Conservation (phyloP, 78 protist species). For the Dictyostelium brefeldianum region DNA sequence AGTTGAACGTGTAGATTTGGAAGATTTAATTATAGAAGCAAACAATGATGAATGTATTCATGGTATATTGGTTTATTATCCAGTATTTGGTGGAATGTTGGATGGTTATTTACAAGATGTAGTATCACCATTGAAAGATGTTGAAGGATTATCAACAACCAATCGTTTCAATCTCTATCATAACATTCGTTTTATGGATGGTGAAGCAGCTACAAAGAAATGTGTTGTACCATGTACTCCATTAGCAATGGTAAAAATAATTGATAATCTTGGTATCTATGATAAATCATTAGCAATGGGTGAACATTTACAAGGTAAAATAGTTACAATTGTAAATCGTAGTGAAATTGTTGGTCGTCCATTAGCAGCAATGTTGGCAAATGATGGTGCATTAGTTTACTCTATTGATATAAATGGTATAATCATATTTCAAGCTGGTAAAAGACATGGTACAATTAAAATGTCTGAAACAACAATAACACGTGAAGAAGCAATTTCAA, state of each 20-base stretch:
- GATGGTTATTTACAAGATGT: constrained; percentile 85
- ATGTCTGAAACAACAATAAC: constrained; percentile 60
- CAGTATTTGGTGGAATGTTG: constrained; percentile 89
- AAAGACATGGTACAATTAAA: constrained; percentile 78
- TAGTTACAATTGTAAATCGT: constrained; percentile 95
- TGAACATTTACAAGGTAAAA: constrained; percentile 84
- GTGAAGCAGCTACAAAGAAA: constrained; percentile 28
- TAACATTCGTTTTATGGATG: constrained; percentile 83
- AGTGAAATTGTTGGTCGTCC: constrained; percentile 96
- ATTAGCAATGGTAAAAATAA: constrained; percentile 85
- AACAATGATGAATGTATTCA: constrained; percentile 82
- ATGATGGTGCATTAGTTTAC: constrained; percentile 84
- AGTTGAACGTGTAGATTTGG: constrained; percentile 76
- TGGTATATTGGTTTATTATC: constrained; percentile 92
- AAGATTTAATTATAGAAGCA: constrained; percentile 69
- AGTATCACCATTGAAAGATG: constrained; percentile 83
- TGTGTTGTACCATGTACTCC: constrained; percentile 90
- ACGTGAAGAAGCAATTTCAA: constrained; percentile 65
- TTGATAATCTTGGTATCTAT: constrained; percentile 81
- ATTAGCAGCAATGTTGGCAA: constrained; percentile 86
- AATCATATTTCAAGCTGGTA: constrained; percentile 46
- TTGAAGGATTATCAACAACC: constrained; percentile 87
- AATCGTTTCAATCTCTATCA: constrained; percentile 87
- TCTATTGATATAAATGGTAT: constrained; percentile 62
- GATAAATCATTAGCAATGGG: constrained; percentile 47